Base-by-base conservation (phyloP, 2,329 filamentous ascomycete genomes). In the Fusarium sublunatum region DNA sequence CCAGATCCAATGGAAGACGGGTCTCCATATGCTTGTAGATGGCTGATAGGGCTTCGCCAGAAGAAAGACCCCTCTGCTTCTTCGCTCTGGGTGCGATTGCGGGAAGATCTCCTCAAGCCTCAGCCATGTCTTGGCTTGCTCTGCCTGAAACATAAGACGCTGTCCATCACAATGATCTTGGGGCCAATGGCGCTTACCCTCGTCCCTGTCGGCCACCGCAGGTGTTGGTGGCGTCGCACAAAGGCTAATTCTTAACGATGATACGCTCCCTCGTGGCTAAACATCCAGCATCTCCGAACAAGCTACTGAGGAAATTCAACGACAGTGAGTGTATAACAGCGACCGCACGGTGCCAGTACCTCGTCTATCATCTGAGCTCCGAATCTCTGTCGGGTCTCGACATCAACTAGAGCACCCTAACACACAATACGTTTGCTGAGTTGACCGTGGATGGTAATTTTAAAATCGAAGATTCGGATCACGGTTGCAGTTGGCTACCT, bases 121-220 rank as follows among this genome's bases (percentile, higher is more conserved):
- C 12, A 28, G 45, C 28, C 15, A 48, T 25, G 36, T 29, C 49
- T 58, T 58, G 34, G 34, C 35, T 35, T 58, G 58, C 44, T 58
- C 38, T 55, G 57, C 48, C 57, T 70, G 67, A 70, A 70, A 70
- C 67, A 48, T 46, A 67, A 61, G 56, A 47, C 46, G 54, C 43
- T 55, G 60, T 47, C 58, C 48, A 69, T 70, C 63, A 38, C 46
- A 67, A 68, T 69, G 53, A 32, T 35, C 22, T 24, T 41, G 25
- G 35, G 35, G 41, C 28, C 45, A 40, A 50, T 49, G 22, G 43
- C 44, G 19, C 47, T 49, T 45, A 22, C 40, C 53, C 32, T 46
- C 54, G 52, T 43, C 52, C 64, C 34, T 46, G 26, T 41, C 41
- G 36, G 32, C 51, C 44, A 40, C 55, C 52, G 40, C 54, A 38